Evolutionary conservation across 305 asterid genomes (phyloP), one percentile per base, ranked within the genome.

Genomic region (Galium porrigens): DNA sequence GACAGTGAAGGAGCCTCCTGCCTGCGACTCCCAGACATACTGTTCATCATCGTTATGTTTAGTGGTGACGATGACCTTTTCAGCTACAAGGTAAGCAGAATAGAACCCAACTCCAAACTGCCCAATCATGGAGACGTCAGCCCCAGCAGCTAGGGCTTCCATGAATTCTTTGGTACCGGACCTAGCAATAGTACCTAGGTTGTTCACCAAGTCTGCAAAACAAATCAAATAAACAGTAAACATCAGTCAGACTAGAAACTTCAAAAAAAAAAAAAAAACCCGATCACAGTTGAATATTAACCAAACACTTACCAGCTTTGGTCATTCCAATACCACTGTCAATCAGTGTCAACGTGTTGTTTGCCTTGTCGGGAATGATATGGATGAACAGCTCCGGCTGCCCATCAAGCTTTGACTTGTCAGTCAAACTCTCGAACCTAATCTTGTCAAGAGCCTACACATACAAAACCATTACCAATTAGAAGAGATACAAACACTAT

Each of bases 41-140:
- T 87, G 95, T 29, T 89, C 96, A 25, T 89, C 96, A 39, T 88
- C 94, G 41, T 88, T 88, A 52, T 88, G 96, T 73, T 88, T 88
- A 3, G 90, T 70, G 0, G 88, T 84, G 14, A 88, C 96, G 39
- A 86, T 65, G 0, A 88, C 96, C 81, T 79, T 86, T 78, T 89
- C 96, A 2, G 95, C 95, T 48, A 86, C 96, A 74, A 89, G 58
- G 79, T 89, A 89, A 3, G 96, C 88, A 0, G 96, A 89, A 78
- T 89, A 88, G 73, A 88, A 88, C 65, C 94, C 96, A 39, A 88
- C 96, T 63, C 96, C 96, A 57, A 88, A 88, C 51, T 89, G 96
- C 22, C 96, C 96, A 64, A 89, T 89, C 96, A 86, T 89, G 82
- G 95, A 86, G 0, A 89, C 96, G 81, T 89, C 96, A 67, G 95